Percentiles rank a stretch among this genome's conserved stretches.
These are phyloP conservation scores for Peterozyma toletana DNA, from an alignment of 805 yeast genomes.

Conservation along the genomic window DNA sequence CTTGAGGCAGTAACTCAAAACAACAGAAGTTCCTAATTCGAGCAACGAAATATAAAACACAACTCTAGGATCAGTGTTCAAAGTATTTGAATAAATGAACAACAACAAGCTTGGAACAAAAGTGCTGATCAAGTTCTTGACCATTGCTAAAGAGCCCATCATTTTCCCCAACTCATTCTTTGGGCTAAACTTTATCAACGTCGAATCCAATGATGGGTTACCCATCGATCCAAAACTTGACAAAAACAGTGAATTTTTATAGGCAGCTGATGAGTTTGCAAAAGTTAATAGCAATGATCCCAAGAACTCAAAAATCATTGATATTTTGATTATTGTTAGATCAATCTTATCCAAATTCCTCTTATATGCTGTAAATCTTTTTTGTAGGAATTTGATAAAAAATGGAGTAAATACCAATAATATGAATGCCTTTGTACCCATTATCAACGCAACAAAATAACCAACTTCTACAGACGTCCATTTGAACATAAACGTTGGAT, in stretches of 20 bases:
- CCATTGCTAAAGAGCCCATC: conserved; percentile 61
- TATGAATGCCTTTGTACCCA: conserved; percentile 36
- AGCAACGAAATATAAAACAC: conserved; percentile 25
- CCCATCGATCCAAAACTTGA: conserved; percentile 41
- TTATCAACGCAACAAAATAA: conserved; percentile 38
- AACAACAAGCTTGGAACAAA: conserved; percentile 42
- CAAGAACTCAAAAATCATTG: conserved; percentile 29
- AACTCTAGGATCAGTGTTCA: conserved; percentile 27
- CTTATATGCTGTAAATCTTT: conserved; percentile 14
- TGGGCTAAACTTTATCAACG: conserved; percentile 55
- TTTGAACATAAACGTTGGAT: conserved; percentile 35
- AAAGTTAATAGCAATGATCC: conserved; percentile 28
- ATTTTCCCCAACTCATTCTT: conserved; percentile 60
- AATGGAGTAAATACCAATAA: conserved; percentile 40
- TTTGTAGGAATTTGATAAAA: conserved; percentile 24
- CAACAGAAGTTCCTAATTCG: conserved; percentile 11
- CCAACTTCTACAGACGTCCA: conserved; percentile 48
- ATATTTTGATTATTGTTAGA: conserved; percentile 15
- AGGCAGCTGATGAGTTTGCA: conserved; percentile 20
- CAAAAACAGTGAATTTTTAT: conserved; percentile 27
- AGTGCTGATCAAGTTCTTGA: conserved; percentile 43
- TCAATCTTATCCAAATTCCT: conserved; percentile 14
- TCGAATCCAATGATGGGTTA: conserved; percentile 52
- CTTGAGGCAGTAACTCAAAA: conserved; percentile 14
- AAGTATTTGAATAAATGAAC: conserved; percentile 37